A percentile compares a stretch with the other conserved stretches of the same genome.
phyloP scores from a whole-genome alignment of 768 basidiomycete species.

The Clathrus columnatus region DNA sequence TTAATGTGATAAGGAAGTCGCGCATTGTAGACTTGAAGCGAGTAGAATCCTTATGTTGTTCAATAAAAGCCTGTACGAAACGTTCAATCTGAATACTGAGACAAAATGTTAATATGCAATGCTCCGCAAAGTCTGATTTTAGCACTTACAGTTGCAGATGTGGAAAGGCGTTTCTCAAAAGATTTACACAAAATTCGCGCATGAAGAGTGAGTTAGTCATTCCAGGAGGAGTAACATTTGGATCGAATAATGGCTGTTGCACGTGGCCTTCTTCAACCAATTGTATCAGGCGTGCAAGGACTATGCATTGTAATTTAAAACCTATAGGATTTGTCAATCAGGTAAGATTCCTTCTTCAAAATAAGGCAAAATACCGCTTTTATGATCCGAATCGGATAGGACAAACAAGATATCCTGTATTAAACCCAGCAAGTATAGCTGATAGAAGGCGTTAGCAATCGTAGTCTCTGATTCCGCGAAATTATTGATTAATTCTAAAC shows the following conservation, averaged over 20 bases:
- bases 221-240: slow-evolving; percentile 27
- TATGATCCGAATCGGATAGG: slow-evolving; percentile 42
- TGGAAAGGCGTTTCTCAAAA: slow-evolving; percentile 34
- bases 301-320: slow-evolving; percentile 35
- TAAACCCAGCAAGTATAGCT: slow-evolving; percentile 34
- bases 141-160: slow-evolving; percentile 31
- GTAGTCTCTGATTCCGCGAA: slow-evolving; percentile 30
- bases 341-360: neutral
- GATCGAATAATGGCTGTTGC: slow-evolving; percentile 35
- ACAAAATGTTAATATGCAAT: neutral
- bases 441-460: slow-evolving; percentile 40
- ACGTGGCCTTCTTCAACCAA: slow-evolving; percentile 32
- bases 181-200: slow-evolving; percentile 30
- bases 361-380: slow-evolving; percentile 26
- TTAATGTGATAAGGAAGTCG: slow-evolving; percentile 40
- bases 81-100: slow-evolving; percentile 19
- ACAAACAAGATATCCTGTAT: slow-evolving; percentile 40
- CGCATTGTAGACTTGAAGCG: slow-evolving; percentile 37
- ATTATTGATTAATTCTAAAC: slow-evolving; percentile 39
- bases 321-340: slow-evolving; percentile 34
- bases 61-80: slow-evolving; percentile 9
- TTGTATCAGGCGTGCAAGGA: slow-evolving; percentile 35
- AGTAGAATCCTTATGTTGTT: slow-evolving; percentile 10
- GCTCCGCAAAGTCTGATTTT: neutral
- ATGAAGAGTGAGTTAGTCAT: slow-evolving; percentile 33